Evolutionary conservation across 352 stramenopile genomes (phyloP).

Genomic region (Phytopythium helicoides): DNA sequence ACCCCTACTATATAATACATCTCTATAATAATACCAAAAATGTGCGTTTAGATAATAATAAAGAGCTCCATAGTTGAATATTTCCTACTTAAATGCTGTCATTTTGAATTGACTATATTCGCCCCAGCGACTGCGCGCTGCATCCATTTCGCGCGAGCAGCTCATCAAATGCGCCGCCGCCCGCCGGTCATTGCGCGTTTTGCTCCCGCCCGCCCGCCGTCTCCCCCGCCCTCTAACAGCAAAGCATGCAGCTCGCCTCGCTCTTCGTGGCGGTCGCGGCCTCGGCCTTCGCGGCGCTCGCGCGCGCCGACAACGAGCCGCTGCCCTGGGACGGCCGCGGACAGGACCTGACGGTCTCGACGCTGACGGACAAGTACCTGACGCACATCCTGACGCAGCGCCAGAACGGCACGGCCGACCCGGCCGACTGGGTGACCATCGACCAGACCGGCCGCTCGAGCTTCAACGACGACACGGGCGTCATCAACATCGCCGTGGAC

Average conservation of each 20-base stretch:
- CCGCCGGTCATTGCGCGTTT: slow-evolving; percentile 5
- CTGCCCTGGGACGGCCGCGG: slow-evolving; percentile 61
- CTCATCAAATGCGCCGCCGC: no score
- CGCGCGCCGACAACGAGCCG: slow-evolving; percentile 23
- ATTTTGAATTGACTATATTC: no score
- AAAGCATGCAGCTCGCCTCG: slow-evolving; percentile 15
- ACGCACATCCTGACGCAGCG: slow-evolving; percentile 68
- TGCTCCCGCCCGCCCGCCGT: not conserved
- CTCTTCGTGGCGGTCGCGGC: slow-evolving; percentile 14
- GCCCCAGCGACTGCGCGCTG: no score
- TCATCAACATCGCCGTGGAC: slow-evolving; percentile 59
- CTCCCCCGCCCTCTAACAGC: not conserved
- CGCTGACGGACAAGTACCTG: slow-evolving; percentile 54
- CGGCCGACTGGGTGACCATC: slow-evolving; percentile 49
- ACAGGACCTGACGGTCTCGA: slow-evolving; percentile 47
- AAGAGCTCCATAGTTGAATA: no score
- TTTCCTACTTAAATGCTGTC: no score
- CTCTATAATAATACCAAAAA: no score
- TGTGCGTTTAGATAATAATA: no score
- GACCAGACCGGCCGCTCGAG: slow-evolving; percentile 35
- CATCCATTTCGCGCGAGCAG: no score
- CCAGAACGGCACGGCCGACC: slow-evolving; percentile 34
- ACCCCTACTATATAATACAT: no score
- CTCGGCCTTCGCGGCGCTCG: slow-evolving; percentile 13
- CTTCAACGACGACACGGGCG: slow-evolving; percentile 61